phyloP scores from a whole-genome alignment of 2,329 filamentous ascomycete genomes.

The Colletotrichum caudatum region DNA sequence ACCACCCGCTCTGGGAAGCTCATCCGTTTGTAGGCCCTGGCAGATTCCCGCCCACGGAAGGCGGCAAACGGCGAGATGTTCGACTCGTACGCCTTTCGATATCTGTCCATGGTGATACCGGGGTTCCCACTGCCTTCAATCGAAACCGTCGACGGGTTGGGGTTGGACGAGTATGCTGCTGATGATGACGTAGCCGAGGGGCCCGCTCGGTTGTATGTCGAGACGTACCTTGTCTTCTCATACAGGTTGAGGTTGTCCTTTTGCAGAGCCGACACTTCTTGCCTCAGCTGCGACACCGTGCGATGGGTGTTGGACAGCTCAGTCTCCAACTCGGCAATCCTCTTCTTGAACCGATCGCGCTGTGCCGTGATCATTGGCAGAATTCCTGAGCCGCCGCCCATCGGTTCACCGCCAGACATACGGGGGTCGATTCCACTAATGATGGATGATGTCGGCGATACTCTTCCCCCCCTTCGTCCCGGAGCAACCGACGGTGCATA shows the following conservation, averaged over 20 bases:
- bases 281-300: conserved; percentile 85
- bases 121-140: conserved; percentile 67
- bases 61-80: conserved; percentile 96
- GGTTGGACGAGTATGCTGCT: conserved; percentile 75
- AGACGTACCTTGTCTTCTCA: conserved; percentile 97
- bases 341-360: conserved; percentile 97
- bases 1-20: conserved; percentile 89
- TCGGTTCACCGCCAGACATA: conserved; percentile 68
- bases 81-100: conserved; percentile 92
- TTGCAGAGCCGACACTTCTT: conserved; percentile 91
- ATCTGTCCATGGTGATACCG: conserved; percentile 81
- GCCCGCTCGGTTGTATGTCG: conserved; percentile 84
- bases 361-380: conserved; percentile 98
- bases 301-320: conserved; percentile 88
- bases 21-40: conserved; percentile 92
- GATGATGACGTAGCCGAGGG: conserved; percentile 71
- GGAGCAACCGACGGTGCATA: conserved; percentile 74
- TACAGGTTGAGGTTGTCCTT: conserved; percentile 97
- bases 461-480: conserved; percentile 73
- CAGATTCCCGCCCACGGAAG: conserved; percentile 92
- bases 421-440: conserved; percentile 94
- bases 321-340: conserved; percentile 89
- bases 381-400: conserved; percentile 84
- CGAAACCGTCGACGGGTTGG: conserved; percentile 79
- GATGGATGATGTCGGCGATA: conserved; percentile 96